A percentile compares a stretch with the other conserved stretches of the same genome.
phyloP scores from a whole-genome alignment of 139 green algal genomes.

The Trebouxia sp. region DNA sequence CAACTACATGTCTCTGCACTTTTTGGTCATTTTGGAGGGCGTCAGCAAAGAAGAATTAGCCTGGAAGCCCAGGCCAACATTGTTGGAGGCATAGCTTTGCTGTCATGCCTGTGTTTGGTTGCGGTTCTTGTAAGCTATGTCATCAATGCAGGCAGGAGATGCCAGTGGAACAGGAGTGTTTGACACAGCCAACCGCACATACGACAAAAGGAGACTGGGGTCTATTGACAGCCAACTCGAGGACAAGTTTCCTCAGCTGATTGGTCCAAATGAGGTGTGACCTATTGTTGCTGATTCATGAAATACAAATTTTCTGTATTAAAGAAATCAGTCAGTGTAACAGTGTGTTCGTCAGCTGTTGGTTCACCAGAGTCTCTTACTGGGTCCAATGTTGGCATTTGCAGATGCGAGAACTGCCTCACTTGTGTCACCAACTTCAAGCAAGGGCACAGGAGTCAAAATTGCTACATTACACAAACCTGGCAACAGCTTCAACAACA shows the following conservation, averaged over 20 bases:
- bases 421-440: no score
- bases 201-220: constrained; percentile 45
- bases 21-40: not conserved
- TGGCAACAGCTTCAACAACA: no score
- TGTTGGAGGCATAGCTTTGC: no score
- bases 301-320: no score
- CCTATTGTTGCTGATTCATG: no score
- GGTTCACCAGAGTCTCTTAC: no score
- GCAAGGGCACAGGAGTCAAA: no score
- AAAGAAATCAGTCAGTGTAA: no score
- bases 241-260: constrained; percentile 57
- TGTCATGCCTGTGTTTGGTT: not conserved
- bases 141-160: constrained; percentile 54
- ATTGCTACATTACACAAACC: no score
- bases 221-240: constrained; percentile 53
- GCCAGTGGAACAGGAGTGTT: constrained; percentile 78
- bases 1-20: not conserved
- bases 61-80: not conserved
- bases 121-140: not conserved
- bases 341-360: no score
- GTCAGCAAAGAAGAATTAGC: not conserved
- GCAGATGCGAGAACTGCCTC: no score
- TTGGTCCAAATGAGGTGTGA: constrained; percentile 58
- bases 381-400: no score
- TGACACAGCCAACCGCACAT: constrained; percentile 55